Conservation (phyloP, 495 filamentous ascomycete species). For the Penicillium steckii region DNA sequence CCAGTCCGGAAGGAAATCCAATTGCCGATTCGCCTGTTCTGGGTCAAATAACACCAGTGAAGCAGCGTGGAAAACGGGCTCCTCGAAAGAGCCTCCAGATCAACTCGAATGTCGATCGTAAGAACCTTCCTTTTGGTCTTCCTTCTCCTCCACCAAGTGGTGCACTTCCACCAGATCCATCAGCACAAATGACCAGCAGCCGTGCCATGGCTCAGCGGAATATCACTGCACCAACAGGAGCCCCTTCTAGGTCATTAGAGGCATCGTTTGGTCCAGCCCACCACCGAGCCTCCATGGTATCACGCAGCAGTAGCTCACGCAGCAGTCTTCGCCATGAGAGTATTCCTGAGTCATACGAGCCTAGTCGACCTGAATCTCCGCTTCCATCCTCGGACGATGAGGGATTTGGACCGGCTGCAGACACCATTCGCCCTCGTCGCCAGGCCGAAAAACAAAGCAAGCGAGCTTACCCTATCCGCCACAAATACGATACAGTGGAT, state of each 20-base stretch:
- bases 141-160: constrained; percentile 33
- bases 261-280: constrained; percentile 4
- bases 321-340: constrained; percentile 28
- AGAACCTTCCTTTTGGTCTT: constrained; percentile 29
- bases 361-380: constrained; percentile 29
- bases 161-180: constrained; percentile 25
- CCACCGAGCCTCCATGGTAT: constrained; percentile 18
- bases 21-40: constrained; percentile 27
- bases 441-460: constrained; percentile 4
- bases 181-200: constrained; percentile 10
- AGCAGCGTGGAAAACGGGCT: constrained; percentile 12
- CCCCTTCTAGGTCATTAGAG: constrained; percentile 9
- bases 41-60: constrained; percentile 7
- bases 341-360: constrained; percentile 20
- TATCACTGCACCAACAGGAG: constrained; percentile 13
- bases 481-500: constrained; percentile 14
- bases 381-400: constrained; percentile 47
- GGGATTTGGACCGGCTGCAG: constrained; percentile 19
- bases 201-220: constrained; percentile 14
- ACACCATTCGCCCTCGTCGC: constrained; percentile 8
- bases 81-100: constrained; percentile 14
- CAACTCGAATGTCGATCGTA: constrained; percentile 15
- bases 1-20: constrained; percentile 4
- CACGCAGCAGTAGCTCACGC: constrained; percentile 30
- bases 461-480: constrained; percentile 6